phyloP scores from a whole-genome alignment of 306 rosid species.

The Fragaria vesca region DNA sequence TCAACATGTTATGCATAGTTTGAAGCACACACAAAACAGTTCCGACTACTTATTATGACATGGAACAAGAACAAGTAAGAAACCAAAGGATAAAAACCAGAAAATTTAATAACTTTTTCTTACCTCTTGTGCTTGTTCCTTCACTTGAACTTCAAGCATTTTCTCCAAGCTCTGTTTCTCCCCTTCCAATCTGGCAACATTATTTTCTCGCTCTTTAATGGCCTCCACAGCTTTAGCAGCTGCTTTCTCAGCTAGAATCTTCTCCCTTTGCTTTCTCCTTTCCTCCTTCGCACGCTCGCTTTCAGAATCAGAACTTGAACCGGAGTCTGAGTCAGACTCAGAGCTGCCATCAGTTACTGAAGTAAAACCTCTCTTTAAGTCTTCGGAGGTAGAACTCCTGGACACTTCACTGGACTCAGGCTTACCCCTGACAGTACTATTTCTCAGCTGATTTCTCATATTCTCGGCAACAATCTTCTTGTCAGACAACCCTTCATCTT shows the following conservation, averaged over 20 bases:
- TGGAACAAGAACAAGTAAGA: not conserved
- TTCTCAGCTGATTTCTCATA: conserved; percentile 40
- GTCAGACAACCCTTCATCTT: conserved; percentile 31
- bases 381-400: conserved; percentile 56
- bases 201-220: conserved; percentile 80
- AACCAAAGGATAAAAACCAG: conserved; percentile 7
- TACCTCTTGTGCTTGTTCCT: conserved; percentile 93
- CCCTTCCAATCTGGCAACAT: conserved; percentile 92
- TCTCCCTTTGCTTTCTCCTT: conserved; percentile 63
- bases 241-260: conserved; percentile 78
- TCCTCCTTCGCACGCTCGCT: conserved; percentile 84
- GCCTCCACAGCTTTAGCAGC: conserved; percentile 80
- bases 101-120: conserved; percentile 2
- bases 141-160: conserved; percentile 84
- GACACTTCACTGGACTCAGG: conserved; percentile 36
- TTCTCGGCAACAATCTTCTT: conserved; percentile 33
- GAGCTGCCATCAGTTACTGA: conserved; percentile 65
- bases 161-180: conserved; percentile 96
- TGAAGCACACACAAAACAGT: not conserved
- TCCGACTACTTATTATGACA: not conserved
- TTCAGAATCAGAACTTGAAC: conserved; percentile 84
- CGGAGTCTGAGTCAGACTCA: conserved; percentile 65
- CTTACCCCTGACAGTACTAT: conserved; percentile 44
- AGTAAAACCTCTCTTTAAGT: conserved; percentile 49
- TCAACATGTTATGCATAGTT: not conserved